Evolutionary conservation across 2,329 filamentous ascomycete genomes (phyloP), one percentile per base, ranked within the genome.

Genomic region (Fusarium udum): DNA sequence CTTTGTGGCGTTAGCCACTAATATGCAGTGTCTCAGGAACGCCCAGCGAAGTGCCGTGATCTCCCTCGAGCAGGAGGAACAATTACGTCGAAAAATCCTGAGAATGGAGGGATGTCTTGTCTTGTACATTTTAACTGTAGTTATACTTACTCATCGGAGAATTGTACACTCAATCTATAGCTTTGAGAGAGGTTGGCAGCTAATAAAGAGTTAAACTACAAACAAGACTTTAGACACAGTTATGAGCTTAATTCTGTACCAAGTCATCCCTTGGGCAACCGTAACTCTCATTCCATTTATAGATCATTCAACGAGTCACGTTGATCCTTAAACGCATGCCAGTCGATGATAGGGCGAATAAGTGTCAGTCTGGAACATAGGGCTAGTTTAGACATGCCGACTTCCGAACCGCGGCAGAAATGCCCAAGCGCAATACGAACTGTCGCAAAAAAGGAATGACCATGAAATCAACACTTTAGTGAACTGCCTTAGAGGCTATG

Each of bases 81-180:
- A 53, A 3, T 55, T 14, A 18, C 34, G 26, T n/a, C 20, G 12
- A 10, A 10, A 39, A 28, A 22, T 12, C 20, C 18, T 14, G 51
- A 40, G 24, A 28, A 28, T 40, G 34, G 14, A n/a, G 24, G 12
- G 20, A 28, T 39, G 51, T 28, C 24, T 39, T 24, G 12, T 34
- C 1, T 9, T 18, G 13, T 5, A 10, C 15, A 18, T 32, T 2
- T 2, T 1, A 8, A 15, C 15, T 31, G 28, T 7, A 16, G 8
- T 15, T 13, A 22, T 4, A 22, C 4, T 28, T 3, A 13, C 6
- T 31, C 1, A 7, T 14, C 2, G 48, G 22, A 34, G 14, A 24
- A 20, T 14, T 34, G 13, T 15, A n/a, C 11, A 15, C 6, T 15
- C 7, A 15, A 14, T 22, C 16, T n/a, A 15, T 11, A 31, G 45